Percentiles rank a stretch among this genome's conserved stretches.
phyloP scores from a whole-genome alignment of 495 filamentous ascomycete genomes.

The Neurospora sp. region DNA sequence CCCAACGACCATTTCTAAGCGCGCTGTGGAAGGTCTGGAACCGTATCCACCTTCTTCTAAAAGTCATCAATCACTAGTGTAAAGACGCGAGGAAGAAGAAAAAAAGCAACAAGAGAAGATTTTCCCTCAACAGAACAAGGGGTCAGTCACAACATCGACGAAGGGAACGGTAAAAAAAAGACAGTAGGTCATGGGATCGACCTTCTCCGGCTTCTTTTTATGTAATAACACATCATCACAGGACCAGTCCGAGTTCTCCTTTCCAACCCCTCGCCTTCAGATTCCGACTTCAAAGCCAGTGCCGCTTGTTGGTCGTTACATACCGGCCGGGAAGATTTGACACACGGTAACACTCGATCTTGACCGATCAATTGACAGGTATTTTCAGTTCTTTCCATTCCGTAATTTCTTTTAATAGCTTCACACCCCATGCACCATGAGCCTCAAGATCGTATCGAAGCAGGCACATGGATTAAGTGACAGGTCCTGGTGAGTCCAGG shows the following conservation, averaged over 20 bases:
- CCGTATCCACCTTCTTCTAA: neutral
- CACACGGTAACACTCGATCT: neutral
- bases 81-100: neutral
- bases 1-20: neutral
- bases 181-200: neutral
- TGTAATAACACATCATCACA: slow-evolving; percentile 1
- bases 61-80: neutral
- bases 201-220: neutral
- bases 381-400: neutral
- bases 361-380: neutral
- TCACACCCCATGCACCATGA: neutral
- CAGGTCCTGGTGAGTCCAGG: neutral
- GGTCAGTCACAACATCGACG: neutral
- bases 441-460: neutral
- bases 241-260: neutral
- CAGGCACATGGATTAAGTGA: neutral
- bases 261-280: neutral
- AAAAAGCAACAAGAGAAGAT: neutral
- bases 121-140: neutral
- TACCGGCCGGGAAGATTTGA: neutral
- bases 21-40: neutral
- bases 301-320: neutral
- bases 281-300: neutral
- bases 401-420: neutral
- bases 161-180: neutral